phyloP scores from a whole-genome alignment of 23 red algal genomes.

The Gracilaria gracilis region DNA sequence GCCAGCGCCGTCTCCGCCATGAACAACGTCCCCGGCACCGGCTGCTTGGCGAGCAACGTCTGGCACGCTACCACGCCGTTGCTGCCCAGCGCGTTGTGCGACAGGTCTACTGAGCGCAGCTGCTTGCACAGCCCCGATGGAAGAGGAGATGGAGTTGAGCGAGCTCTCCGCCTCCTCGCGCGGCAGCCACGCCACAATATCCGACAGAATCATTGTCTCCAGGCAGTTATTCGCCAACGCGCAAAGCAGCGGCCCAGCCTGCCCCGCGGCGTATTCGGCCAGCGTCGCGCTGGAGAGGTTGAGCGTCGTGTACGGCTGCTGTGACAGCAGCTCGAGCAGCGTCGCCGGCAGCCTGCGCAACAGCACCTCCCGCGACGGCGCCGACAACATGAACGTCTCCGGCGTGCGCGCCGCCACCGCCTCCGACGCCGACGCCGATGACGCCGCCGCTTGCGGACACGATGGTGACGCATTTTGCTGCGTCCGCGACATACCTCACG shows the following conservation, averaged over 20 bases:
- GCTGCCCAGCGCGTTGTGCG: slow-evolving; percentile 88
- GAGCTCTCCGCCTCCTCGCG: slow-evolving; percentile 54
- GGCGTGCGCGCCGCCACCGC: too few species aligned
- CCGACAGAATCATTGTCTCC: slow-evolving; percentile 49
- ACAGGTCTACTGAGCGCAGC: too few species aligned
- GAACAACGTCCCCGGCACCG: slow-evolving; percentile 1
- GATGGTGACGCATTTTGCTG: too few species aligned
- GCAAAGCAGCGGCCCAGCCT: slow-evolving; percentile 12
- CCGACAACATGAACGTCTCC: not conserved
- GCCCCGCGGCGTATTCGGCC: slow-evolving; percentile 26
- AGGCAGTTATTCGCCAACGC: slow-evolving; percentile 43
- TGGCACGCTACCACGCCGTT: slow-evolving; percentile 72
- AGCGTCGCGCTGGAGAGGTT: slow-evolving; percentile 34
- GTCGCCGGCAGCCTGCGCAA: slow-evolving; percentile 18
- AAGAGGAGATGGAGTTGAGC: slow-evolving; percentile 22
- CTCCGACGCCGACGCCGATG: too few species aligned
- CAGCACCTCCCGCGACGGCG: slow-evolving; percentile 28
- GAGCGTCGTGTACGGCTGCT: slow-evolving; percentile 50
- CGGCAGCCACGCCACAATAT: slow-evolving; percentile 50
- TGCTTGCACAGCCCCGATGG: slow-evolving; percentile 42
- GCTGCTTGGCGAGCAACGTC: slow-evolving; percentile 54
- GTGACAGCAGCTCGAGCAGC: slow-evolving; percentile 33
- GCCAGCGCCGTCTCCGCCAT: slow-evolving; percentile 76
- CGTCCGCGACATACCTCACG: too few species aligned
- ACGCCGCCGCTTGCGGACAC: too few species aligned